Evolutionary conservation across 148 eudicot species (phyloP), one percentile per base, ranked within the genome.

Genomic region (Rhododendron vialii): DNA sequence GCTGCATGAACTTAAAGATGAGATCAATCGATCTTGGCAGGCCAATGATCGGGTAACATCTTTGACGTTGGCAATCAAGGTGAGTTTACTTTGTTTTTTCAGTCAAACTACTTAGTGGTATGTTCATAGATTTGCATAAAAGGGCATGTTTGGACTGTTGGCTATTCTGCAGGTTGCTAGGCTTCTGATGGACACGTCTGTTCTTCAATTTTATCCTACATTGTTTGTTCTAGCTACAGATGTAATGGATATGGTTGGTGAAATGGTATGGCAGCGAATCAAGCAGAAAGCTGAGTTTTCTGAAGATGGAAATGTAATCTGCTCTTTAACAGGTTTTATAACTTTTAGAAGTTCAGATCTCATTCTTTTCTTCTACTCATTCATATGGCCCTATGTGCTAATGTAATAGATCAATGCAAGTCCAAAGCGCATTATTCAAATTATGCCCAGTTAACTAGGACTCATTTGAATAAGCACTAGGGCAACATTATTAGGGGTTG

Each of bases 181-280:
- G 88, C 90, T 93, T 90, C 90, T 93, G 88, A 90, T 87, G 91
- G 95, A 95, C 87, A 91, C 93, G 35, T 82, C 91, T 41, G 90
- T 89, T 80, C 88, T 88, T 79, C 96, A 95, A 69, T 93, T 95
- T 92, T 95, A 95, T 91, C 98, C 98, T 67, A 93, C 92, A 50
- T 84, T 93, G 84, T 95, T 95, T 85, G 90, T 91, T 90, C 87
- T 92, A 88, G 96, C 92, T 79, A 93, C 95, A 55, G 96, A 93
- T 87, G 90, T 95, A 85, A 84, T 95, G 87, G 96, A 93, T 87
- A 89, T 91, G 96, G 91, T 95, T 83, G 98, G 98, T 84, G 91
- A 92, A 85, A 74, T 93, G 92, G 96, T 95, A 81, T 92, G 96
- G 98, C 90, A 89, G 85, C 95, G 96, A 83, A 92, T 95, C 81